phyloP scores from a whole-genome alignment of 2,329 filamentous ascomycete species.

The Epichloe gansuensis region DNA sequence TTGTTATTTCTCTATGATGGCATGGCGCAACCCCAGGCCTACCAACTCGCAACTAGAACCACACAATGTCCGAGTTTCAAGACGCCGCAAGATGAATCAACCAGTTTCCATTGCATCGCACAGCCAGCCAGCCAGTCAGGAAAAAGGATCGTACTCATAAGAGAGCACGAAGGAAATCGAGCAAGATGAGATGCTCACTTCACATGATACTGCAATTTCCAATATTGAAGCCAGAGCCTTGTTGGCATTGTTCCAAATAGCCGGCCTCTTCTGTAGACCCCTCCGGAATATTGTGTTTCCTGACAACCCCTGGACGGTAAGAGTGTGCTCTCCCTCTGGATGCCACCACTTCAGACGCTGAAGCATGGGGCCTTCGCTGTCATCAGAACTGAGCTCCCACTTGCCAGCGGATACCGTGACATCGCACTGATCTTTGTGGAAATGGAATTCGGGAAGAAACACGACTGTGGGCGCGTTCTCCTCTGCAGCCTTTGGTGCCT shows the following conservation, averaged over 20 bases:
- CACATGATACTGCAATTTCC: constrained; percentile 43
- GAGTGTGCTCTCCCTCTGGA: constrained; percentile 65
- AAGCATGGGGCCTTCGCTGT: constrained; percentile 54
- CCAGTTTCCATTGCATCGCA: too few species aligned
- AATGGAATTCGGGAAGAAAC: constrained; percentile 86
- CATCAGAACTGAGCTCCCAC: constrained; percentile 71
- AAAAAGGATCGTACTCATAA: neutral
- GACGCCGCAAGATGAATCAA: too few species aligned
- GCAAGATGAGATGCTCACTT: neutral
- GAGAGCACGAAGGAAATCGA: too few species aligned
- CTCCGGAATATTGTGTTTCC: constrained; percentile 44
- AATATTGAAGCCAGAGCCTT: constrained; percentile 32
- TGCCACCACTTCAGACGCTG: constrained; percentile 92
- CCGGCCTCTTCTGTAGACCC: constrained; percentile 60
- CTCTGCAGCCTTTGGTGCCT: constrained; percentile 43
- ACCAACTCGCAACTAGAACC: too few species aligned
- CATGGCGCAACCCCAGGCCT: too few species aligned
- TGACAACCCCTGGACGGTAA: constrained; percentile 67
- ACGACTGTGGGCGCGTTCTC: constrained; percentile 65
- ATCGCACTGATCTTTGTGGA: constrained; percentile 58
- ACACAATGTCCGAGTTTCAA: too few species aligned
- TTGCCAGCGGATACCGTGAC: constrained; percentile 76
- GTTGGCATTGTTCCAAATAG: constrained; percentile 60
- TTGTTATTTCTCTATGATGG: too few species aligned
- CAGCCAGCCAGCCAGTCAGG: neutral